Percentiles rank a stretch among this genome's conserved stretches.
Evolutionary conservation across 805 yeast genomes (phyloP).

Genomic region (Saturnispora sanitii): DNA sequence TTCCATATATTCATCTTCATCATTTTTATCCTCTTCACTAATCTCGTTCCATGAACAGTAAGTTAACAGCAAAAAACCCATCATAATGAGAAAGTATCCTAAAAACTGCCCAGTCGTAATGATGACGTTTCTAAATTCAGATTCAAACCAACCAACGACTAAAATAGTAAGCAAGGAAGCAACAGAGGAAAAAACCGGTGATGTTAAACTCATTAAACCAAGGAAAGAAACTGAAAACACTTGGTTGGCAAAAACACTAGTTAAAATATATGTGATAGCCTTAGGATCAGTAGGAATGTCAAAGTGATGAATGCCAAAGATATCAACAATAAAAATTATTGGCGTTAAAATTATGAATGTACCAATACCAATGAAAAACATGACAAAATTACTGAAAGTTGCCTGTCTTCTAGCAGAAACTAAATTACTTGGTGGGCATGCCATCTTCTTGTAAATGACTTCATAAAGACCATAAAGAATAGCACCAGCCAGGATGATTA

Average conservation of each 20-base stretch:
- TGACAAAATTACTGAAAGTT: slow-evolving; percentile 69
- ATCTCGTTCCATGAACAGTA: slow-evolving; percentile 59
- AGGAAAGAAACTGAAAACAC: slow-evolving; percentile 63
- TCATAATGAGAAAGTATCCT: slow-evolving; percentile 61
- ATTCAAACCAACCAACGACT: slow-evolving; percentile 70
- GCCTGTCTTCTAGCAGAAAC: slow-evolving; percentile 60
- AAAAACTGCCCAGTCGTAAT: slow-evolving; percentile 46
- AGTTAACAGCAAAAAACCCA: slow-evolving; percentile 60
- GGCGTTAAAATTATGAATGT: slow-evolving; percentile 44
- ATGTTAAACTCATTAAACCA: slow-evolving; percentile 71
- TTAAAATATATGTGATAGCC: slow-evolving; percentile 35
- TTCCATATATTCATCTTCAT: slow-evolving; percentile 27
- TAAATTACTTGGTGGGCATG: slow-evolving; percentile 63
- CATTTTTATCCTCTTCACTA: slow-evolving; percentile 29
- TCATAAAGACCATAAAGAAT: slow-evolving; percentile 74
- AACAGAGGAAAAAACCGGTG: slow-evolving; percentile 72
- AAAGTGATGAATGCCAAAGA: slow-evolving; percentile 49
- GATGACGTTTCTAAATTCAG: slow-evolving; percentile 50
- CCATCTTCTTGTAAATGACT: slow-evolving; percentile 64
- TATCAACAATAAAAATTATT: slow-evolving; percentile 38
- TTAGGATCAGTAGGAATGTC: slow-evolving; percentile 35
- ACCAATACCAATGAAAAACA: slow-evolving; percentile 53
- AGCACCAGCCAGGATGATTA: slow-evolving; percentile 65
- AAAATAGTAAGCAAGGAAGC: slow-evolving; percentile 58
- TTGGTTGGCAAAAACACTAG: slow-evolving; percentile 55